phyloP scores from a whole-genome alignment of 2,329 filamentous ascomycete species.

The Hypoxylon sp. region DNA sequence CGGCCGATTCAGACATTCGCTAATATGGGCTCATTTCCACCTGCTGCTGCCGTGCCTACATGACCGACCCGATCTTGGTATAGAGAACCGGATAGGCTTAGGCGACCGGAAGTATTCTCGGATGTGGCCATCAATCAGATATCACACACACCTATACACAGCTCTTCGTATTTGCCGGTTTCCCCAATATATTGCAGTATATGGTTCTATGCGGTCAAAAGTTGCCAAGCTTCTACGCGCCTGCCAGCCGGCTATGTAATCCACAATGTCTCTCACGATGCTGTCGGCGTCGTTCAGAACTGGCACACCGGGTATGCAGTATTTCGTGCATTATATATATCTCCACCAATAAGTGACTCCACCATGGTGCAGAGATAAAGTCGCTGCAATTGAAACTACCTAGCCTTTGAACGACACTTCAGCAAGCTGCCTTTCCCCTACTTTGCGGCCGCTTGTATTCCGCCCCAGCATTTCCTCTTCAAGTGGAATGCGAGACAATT shows the following conservation, averaged over 20 bases:
- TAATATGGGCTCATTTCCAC: constrained; percentile 42
- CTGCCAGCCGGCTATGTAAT: constrained; percentile 29
- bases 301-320: constrained; percentile 49
- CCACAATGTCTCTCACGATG: constrained; percentile 32
- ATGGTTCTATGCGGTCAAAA: constrained; percentile 38
- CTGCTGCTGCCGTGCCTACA: constrained; percentile 37
- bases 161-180: constrained; percentile 42
- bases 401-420: constrained; percentile 27
- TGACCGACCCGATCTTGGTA: constrained; percentile 41
- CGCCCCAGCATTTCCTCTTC: constrained; percentile 16
- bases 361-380: constrained; percentile 46
- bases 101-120: constrained; percentile 42
- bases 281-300: constrained; percentile 37
- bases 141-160: constrained; percentile 26
- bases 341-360: constrained; percentile 46
- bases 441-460: constrained; percentile 24
- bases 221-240: constrained; percentile 34
- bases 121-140: constrained; percentile 42
- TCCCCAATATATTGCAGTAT: constrained; percentile 40
- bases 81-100: constrained; percentile 40
- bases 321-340: constrained; percentile 50
- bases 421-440: constrained; percentile 29
- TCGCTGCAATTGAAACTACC: constrained; percentile 32
- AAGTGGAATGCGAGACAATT: constrained; percentile 27
- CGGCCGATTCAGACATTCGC: constrained; percentile 49